Percentiles rank a stretch among this genome's conserved stretches.
Evolutionary conservation across 2,329 filamentous ascomycete species (phyloP).

Genomic region (Aspergillus sp.): DNA sequence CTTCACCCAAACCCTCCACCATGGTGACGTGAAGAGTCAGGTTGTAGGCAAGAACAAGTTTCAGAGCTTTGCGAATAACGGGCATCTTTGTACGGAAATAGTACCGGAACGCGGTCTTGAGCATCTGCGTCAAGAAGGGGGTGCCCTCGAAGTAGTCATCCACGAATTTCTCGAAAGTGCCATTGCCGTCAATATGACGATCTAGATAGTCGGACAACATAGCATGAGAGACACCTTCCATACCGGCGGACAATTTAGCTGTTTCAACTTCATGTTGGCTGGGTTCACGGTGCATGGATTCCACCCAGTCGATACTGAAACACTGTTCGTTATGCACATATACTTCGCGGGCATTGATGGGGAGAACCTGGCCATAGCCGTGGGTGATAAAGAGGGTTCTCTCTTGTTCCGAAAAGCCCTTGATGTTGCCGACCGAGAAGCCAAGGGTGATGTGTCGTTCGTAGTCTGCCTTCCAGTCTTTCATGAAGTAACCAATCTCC

Average conservation of each 20-base stretch:
- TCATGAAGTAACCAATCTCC: slow-evolving; percentile 98
- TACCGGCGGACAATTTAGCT: slow-evolving; percentile 82
- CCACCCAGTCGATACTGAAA: slow-evolving; percentile 92
- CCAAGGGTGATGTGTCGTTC: slow-evolving; percentile 84
- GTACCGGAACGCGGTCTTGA: slow-evolving; percentile 93
- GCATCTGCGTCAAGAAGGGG: slow-evolving; percentile 89
- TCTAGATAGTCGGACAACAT: slow-evolving; percentile 90
- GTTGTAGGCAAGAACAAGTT: slow-evolving; percentile 94
- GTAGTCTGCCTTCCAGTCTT: slow-evolving; percentile 97
- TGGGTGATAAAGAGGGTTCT: slow-evolving; percentile 88
- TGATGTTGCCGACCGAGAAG: slow-evolving; percentile 92
- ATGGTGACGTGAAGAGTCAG: slow-evolving; percentile 92
- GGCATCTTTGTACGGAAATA: slow-evolving; percentile 84
- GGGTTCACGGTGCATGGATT: slow-evolving; percentile 72
- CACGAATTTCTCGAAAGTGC: slow-evolving; percentile 87
- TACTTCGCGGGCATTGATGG: slow-evolving; percentile 90
- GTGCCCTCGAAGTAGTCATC: slow-evolving; percentile 96
- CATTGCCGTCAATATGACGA: slow-evolving; percentile 87
- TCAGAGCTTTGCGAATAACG: slow-evolving; percentile 91
- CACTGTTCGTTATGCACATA: slow-evolving; percentile 89
- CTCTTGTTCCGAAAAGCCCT: slow-evolving; percentile 68
- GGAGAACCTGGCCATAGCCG: slow-evolving; percentile 89
- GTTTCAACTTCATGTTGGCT: slow-evolving; percentile 84
- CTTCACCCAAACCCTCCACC: slow-evolving; percentile 83
- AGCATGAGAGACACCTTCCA: slow-evolving; percentile 78